Percentiles rank a stretch among this genome's conserved stretches.
These are phyloP conservation scores for Pseudofabraea citricarpa DNA, from an alignment of 2,329 filamentous ascomycete species.

Conservation along the genomic window DNA sequence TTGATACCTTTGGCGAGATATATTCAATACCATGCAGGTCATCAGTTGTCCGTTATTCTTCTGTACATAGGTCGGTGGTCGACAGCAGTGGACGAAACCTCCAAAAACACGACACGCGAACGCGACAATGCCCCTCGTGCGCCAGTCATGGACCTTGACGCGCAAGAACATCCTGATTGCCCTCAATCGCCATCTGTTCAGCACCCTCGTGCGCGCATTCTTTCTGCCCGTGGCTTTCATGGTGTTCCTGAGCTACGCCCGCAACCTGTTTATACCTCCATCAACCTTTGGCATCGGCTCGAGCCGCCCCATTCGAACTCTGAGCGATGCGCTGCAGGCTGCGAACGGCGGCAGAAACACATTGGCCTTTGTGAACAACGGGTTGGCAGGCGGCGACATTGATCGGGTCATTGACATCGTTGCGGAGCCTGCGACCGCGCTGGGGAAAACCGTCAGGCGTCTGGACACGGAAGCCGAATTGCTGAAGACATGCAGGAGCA, in stretches of 20 bases:
- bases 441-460: conserved; percentile 51
- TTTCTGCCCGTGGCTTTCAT: conserved; percentile 54
- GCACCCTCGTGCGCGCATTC: conserved; percentile 52
- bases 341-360: conserved; percentile 58
- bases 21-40: no score
- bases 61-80: neutral
- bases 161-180: conserved; percentile 58
- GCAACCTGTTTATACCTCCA: conserved; percentile 78
- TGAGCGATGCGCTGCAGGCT: conserved; percentile 57
- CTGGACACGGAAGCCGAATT: conserved; percentile 54
- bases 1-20: no score
- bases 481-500: conserved; percentile 56
- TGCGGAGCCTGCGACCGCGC: conserved; percentile 47
- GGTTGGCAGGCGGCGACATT: conserved; percentile 64
- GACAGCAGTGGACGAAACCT: neutral
- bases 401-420: conserved; percentile 64
- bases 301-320: conserved; percentile 54
- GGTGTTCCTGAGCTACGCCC: conserved; percentile 63
- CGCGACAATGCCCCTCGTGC: conserved; percentile 43
- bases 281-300: conserved; percentile 69
- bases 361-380: conserved; percentile 76
- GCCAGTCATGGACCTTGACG: conserved; percentile 57
- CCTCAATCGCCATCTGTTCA: conserved; percentile 45
- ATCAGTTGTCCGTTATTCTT: no score
- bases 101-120: no score